A percentile compares a stretch with the other conserved stretches of the same genome.
phyloP scores from a whole-genome alignment of 2,329 filamentous ascomycete genomes.

The Sarocladium kiliense region DNA sequence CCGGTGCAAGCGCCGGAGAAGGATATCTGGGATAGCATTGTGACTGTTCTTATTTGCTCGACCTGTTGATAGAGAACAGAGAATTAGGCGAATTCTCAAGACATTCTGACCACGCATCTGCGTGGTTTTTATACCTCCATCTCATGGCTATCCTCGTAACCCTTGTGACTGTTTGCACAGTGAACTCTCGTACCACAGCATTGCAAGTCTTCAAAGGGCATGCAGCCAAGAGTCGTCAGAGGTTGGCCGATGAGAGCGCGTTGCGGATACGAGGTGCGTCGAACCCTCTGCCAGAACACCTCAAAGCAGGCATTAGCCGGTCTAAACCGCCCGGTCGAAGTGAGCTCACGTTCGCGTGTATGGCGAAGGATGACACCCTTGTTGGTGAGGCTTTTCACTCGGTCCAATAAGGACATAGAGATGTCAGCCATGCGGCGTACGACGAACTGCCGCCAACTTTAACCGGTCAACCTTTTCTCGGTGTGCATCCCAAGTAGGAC shows the following conservation, averaged over 20 bases:
- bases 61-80: neutral
- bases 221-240: neutral
- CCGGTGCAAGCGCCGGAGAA: neutral
- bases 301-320: neutral
- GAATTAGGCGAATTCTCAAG: too few species aligned
- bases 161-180: too few species aligned
- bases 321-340: neutral
- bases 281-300: too few species aligned
- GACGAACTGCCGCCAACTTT: neutral
- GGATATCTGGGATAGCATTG: neutral
- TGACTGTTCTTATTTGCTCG: neutral
- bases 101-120: too few species aligned
- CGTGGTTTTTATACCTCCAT: too few species aligned
- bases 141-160: too few species aligned
- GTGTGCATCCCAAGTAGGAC: too few species aligned
- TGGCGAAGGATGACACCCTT: neutral
- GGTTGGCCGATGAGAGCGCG: neutral
- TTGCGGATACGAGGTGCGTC: neutral
- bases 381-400: neutral
- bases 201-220: neutral
- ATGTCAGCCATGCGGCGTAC: neutral
- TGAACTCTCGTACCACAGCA: too few species aligned
- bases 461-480: neutral
- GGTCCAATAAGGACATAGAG: neutral
- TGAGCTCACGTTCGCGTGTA: neutral